Evolutionary conservation across 192 early-diverging fungal genomes (phyloP).

Genomic region (Coemansia furcata): DNA sequence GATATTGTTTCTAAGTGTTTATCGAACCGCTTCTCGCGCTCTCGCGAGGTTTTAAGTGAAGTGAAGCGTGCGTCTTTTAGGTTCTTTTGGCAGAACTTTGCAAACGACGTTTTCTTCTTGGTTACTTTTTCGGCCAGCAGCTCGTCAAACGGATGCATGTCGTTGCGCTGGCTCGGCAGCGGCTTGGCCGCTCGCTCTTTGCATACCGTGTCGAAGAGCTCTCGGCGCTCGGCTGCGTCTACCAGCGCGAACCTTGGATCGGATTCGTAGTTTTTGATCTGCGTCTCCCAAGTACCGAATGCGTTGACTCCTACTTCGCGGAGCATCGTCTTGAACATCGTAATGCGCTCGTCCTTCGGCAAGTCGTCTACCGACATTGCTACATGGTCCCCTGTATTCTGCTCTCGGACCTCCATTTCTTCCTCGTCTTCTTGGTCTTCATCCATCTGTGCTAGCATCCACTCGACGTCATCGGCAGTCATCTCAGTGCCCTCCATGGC

Average conservation of each 20-base stretch:
- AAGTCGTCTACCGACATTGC: background rate
- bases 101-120: conserved; percentile 35
- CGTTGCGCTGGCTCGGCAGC: background rate
- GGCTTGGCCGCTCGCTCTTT: background rate
- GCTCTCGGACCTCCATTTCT: background rate
- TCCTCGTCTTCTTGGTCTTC: conserved; percentile 5
- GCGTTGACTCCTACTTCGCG: conserved; percentile 17
- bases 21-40: conserved; percentile 43
- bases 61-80: conserved; percentile 40
- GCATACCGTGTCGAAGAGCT: conserved; percentile 32
- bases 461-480: conserved; percentile 45
- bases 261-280: background rate
- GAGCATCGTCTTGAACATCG: conserved; percentile 37
- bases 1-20: conserved; percentile 19
- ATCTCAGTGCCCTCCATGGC: conserved; percentile 24
- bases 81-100: conserved; percentile 40
- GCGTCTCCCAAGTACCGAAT: conserved; percentile 39
- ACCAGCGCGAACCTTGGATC: conserved; percentile 20
- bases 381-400: background rate
- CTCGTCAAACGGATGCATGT: conserved; percentile 28
- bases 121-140: conserved; percentile 25
- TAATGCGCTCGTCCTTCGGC: conserved; percentile 10
- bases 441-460: conserved; percentile 50
- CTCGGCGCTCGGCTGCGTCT: conserved; percentile 17
- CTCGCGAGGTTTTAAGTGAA: conserved; percentile 35